Evolutionary conservation across 768 basidiomycete genomes (phyloP), one percentile per base, ranked within the genome.

Genomic region (Amanita pseudoporphyria): DNA sequence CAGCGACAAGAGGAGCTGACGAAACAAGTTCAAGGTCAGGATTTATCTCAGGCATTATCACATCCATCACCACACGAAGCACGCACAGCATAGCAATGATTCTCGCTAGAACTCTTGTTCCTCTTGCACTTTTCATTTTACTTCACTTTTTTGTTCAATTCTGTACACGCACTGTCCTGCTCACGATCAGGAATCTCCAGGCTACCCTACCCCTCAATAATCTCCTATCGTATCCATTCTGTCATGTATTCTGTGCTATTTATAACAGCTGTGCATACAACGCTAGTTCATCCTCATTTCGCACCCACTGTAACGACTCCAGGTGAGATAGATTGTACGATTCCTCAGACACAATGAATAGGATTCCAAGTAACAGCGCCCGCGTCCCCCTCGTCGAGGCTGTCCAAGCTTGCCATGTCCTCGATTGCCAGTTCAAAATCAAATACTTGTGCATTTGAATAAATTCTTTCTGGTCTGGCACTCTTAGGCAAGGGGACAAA

Each of bases 281-380:
- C 6, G 32, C n/a, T 5, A 35, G 21, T 21, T 18, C 33, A 16
- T 5, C 16, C 22, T 6, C 45, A 47, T 36, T 39, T 30, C n/a
- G 24, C 37, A 46, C 16, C 22, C n/a, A 10, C 14, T 18, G 30
- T 24, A 10, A n/a, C 42, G 22, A 44, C 6, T n/a, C 18, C 3
- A 37, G 3, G 18, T n/a, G 36, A 6, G n/a, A 37, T 37, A 14
- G 6, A 21, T 36, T 14, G 10, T 9, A 32, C 31, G 18, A 10
- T 45, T 12, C 36, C 53, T 67, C 56, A 77, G 28, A 68, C 62
- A 14, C 63, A 71, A 55, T 86, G 72, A 26, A 91, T 76, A 5
- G 90, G 89, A 58, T 95, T 90, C 93, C 91, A 95, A 53, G 77
- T 82, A 38, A 87, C 66, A 0, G 84, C 79, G 2, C 91, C 91